Percentiles rank a stretch among this genome's conserved stretches.
These are phyloP conservation scores for Sclerospora graminicola DNA, from an alignment of 352 stramenopile genomes.

Conservation along the genomic window DNA sequence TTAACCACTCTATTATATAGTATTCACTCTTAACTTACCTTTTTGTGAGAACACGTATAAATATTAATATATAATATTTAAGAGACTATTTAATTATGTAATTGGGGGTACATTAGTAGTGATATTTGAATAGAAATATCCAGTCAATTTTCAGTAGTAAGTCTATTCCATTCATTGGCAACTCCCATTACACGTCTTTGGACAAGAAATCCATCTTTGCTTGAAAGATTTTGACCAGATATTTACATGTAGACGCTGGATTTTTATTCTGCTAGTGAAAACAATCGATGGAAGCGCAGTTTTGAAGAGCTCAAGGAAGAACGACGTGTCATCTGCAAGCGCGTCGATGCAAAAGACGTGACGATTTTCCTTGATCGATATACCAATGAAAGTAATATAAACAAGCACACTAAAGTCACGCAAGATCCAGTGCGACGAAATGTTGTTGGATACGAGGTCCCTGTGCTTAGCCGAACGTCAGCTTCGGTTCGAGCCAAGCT, in stretches of 20 bases:
- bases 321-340: constrained; percentile 46
- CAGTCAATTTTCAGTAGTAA: no score
- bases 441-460: constrained; percentile 73
- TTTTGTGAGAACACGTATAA: no score
- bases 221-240: not conserved
- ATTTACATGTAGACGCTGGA: constrained; percentile 40
- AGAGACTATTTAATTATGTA: no score
- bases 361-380: constrained; percentile 83
- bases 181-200: not conserved
- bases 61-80: no score
- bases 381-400: constrained; percentile 35
- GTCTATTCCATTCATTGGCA: no score
- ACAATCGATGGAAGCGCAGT: constrained; percentile 39
- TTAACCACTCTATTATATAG: no score
- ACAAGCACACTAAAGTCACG: constrained; percentile 11
- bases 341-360: constrained; percentile 64
- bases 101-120: no score
- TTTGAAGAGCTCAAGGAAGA: constrained; percentile 55
- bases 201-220: not conserved
- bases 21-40: no score
- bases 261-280: constrained; percentile 60
- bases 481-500: constrained; percentile 49
- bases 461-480: constrained; percentile 59
- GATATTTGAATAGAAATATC: no score
- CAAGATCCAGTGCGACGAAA: constrained; percentile 41